Evolutionary conservation across 495 filamentous ascomycete genomes (phyloP), one percentile per base, ranked within the genome.

Genomic region (Cryomyces minteri): DNA sequence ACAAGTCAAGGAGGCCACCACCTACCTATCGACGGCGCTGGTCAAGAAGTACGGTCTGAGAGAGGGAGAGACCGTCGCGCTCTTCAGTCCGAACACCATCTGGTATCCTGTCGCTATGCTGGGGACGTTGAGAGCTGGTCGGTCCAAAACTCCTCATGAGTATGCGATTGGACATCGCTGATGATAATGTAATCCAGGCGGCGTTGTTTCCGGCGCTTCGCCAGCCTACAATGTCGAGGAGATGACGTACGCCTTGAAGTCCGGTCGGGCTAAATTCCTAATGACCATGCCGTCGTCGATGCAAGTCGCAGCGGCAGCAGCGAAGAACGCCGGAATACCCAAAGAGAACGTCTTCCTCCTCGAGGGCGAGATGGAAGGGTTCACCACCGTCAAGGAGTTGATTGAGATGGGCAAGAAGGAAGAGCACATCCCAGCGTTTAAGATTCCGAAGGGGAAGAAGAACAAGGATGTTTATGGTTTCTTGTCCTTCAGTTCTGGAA

Each of bases 41-140:
- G 67, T 69, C 29, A 65, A 63, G 43, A 56, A 65, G 12, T 68
- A 74, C 58, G 65, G 67, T 1, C 54, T 79, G 12, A 45, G 59
- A 10, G 48, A 56, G 3, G 68, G 69, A 0, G 55, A 78, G 1
- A 69, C 68, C 0, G 66, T 78, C 5, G 62, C 71, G 0, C 54
- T 79, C 2, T 77, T 77, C 53, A 69, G 65, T 48, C 66, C 62
- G 29, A 77, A 76, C 52, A 71, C 65, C 9, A 70, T 79, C 43
- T 75, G 70, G 71, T 77, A 77, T 53, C 74, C 73, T 2, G 67
- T 76, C 9, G 69, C 71, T 10, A 67, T 79, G 64, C 67, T 74
- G 42, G 71, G 62, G 4, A 63, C 67, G 5, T 52, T 70, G n/a
- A 62, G 71, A 5, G 67, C 55, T 6, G 58, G 58, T 53, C 34